phyloP scores from a whole-genome alignment of 352 stramenopile species.

The Elongisporangium undulatum region DNA sequence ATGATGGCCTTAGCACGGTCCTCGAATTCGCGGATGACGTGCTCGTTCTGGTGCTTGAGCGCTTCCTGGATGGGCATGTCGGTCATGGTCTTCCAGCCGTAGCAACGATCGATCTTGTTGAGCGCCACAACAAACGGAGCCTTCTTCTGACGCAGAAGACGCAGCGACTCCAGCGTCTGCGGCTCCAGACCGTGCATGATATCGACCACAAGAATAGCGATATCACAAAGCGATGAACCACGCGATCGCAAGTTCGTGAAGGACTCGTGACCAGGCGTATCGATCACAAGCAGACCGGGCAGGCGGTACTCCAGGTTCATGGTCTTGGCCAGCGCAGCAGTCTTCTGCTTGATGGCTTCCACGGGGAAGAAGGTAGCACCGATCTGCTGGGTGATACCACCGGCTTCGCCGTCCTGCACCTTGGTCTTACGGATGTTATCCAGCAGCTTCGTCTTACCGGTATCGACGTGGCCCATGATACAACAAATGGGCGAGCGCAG shows the following conservation, averaged over 20 bases:
- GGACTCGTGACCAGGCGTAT: conserved; percentile 99
- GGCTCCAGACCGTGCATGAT: conserved; percentile 99
- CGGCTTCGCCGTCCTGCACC: conserved; percentile 91
- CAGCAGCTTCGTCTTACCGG: conserved; percentile 99
- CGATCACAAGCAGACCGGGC: conserved; percentile 95
- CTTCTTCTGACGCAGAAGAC: conserved; percentile 93
- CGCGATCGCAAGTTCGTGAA: conserved; percentile 98
- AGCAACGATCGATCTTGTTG: conserved; percentile 99
- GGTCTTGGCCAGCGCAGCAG: conserved; percentile 61
- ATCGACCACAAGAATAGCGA: conserved; percentile 99
- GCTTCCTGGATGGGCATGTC: conserved; percentile 94
- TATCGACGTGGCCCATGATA: conserved; percentile 99
- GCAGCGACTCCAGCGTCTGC: conserved; percentile 98
- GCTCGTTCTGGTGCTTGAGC: conserved; percentile 87
- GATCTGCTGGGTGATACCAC: conserved; percentile 99
- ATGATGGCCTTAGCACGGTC: conserved; percentile 92
- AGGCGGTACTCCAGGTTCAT: conserved; percentile 89
- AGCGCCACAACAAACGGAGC: conserved; percentile 98
- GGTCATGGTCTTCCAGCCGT: conserved; percentile 96
- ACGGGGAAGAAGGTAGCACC: conserved; percentile 95
- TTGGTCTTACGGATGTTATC: conserved; percentile 99
- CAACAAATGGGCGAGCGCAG: conserved; percentile 98
- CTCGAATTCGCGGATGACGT: conserved; percentile 96
- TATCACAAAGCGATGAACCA: conserved; percentile 97
- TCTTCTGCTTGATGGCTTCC: conserved; percentile 90